Evolutionary conservation across 305 asterid species (phyloP), one percentile per base, ranked within the genome.

Genomic region (Petunia hybrid): DNA sequence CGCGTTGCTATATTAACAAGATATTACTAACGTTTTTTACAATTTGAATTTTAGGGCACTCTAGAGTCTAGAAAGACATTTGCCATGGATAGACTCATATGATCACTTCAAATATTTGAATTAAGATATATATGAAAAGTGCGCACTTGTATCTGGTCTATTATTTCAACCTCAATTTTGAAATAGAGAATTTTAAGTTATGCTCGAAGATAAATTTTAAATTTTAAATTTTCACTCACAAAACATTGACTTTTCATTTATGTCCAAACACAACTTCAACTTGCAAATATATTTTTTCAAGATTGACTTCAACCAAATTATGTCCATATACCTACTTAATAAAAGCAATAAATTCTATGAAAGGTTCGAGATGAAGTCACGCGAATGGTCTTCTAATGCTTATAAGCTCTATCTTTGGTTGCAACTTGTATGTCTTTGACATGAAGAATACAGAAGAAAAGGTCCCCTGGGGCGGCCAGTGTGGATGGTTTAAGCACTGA

Each of bases 361-460:
- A 69, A 45, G 9, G 57, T 45, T 69, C 60, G 60, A 46, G 61
- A 70, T 45, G 31, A 45, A 31, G 77, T 46, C 22, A 55, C 10
- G 60, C 22, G 16, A 46, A 46, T 46, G 59, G 77, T 73, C 14
- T 48, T 73, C 36, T 73, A 13, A 8, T 48, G 3, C 56, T 48
- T 22, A 22, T 22, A 8, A 48, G 10, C 10, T 48, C 57, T 51
- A 51, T 51, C 46, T 13, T 51, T 51, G 53, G 46, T 51, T 73
- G 78, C 63, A 73, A 51, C 8, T 36, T 73, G 63, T 6, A 51
- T 73, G 62, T 51, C 35, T 48, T 51, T 73, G 78, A 51, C 36
- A 51, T 13, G 78, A 73, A 73, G 48, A 48, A 71, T 22, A 0
- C 48, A 71, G 61, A 71, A 48, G 43, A 71, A 71, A 73, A 73